Conservation (phyloP, 257 asterid genomes). For the Ocimum tenuiflorum region DNA sequence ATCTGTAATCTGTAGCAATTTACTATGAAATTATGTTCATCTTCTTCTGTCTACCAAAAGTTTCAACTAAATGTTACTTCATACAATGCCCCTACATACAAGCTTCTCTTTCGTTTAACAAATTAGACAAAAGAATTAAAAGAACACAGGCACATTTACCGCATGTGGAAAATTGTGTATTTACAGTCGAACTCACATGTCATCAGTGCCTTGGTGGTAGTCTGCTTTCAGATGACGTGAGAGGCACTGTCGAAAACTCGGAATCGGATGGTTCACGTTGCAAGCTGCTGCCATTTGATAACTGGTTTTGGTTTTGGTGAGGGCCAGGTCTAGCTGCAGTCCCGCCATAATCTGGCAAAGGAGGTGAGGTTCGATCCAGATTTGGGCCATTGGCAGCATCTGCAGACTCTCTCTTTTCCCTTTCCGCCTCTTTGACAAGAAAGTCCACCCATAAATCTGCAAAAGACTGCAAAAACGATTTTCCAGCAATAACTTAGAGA, state of each 20-base stretch:
- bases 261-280: slow-evolving; percentile 50
- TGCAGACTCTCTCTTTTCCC: slow-evolving; percentile 57
- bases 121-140: slow-evolving; percentile 39
- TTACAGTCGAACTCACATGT: slow-evolving; percentile 25
- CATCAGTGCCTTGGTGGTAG: slow-evolving; percentile 44
- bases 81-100: slow-evolving; percentile 12
- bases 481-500: slow-evolving; percentile 15
- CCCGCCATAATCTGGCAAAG: slow-evolving; percentile 29
- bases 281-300: slow-evolving; percentile 33
- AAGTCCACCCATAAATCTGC: slow-evolving; percentile 98
- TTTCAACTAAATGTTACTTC: no score
- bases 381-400: slow-evolving; percentile 29
- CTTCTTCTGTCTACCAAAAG: slow-evolving; percentile 3
- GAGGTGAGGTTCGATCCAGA: slow-evolving; percentile 32
- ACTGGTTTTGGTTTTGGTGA: slow-evolving; percentile 44
- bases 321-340: slow-evolving; percentile 30
- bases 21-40: background rate
- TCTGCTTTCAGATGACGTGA: slow-evolving; percentile 57
- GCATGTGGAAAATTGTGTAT: slow-evolving; percentile 24
- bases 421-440: slow-evolving; percentile 78
- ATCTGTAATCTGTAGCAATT: background rate
- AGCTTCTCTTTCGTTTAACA: slow-evolving; percentile 19
- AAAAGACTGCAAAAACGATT: slow-evolving; percentile 53
- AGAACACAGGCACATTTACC: slow-evolving; percentile 29
- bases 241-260: slow-evolving; percentile 87